Conservation (phyloP, 2,329 filamentous ascomycete genomes). For the Fusarium fujikuroi region DNA sequence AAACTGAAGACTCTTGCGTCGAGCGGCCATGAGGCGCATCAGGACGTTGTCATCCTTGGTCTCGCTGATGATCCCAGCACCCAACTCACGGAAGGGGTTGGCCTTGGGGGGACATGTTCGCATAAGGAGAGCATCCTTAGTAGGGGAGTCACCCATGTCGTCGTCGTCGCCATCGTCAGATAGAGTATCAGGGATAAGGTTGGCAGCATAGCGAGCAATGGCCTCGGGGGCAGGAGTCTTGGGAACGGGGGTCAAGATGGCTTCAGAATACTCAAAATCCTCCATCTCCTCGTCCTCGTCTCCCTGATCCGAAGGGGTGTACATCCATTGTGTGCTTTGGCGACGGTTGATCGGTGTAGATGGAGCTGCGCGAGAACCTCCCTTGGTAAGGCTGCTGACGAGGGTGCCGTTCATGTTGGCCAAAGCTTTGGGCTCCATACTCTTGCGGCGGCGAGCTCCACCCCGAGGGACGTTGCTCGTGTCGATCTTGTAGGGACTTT, state of each 20-base stretch:
- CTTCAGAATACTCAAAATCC: slow-evolving; percentile 55
- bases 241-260: slow-evolving; percentile 65
- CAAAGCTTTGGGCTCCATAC: slow-evolving; percentile 80
- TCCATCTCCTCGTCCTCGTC: slow-evolving; percentile 53
- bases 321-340: slow-evolving; percentile 66
- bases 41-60: slow-evolving; percentile 68
- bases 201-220: slow-evolving; percentile 63
- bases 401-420: slow-evolving; percentile 75
- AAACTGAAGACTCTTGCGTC: slow-evolving; percentile 81
- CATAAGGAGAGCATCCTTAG: slow-evolving; percentile 55
- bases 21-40: slow-evolving; percentile 74
- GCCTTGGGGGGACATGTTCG: slow-evolving; percentile 67
- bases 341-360: slow-evolving; percentile 63
- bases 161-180: slow-evolving; percentile 48
- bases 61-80: slow-evolving; percentile 57
- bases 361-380: slow-evolving; percentile 52
- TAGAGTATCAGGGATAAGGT: slow-evolving; percentile 59
- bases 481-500: slow-evolving; percentile 75
- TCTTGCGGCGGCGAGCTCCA: slow-evolving; percentile 78
- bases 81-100: slow-evolving; percentile 52
- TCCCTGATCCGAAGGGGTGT: slow-evolving; percentile 60
- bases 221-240: slow-evolving; percentile 68
- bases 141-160: slow-evolving; percentile 45
- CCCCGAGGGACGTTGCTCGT: slow-evolving; percentile 74
- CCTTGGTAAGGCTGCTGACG: slow-evolving; percentile 56